phyloP scores from a whole-genome alignment of 192 early-diverging fungal genomes.

The Umbelopsis vinacea region DNA sequence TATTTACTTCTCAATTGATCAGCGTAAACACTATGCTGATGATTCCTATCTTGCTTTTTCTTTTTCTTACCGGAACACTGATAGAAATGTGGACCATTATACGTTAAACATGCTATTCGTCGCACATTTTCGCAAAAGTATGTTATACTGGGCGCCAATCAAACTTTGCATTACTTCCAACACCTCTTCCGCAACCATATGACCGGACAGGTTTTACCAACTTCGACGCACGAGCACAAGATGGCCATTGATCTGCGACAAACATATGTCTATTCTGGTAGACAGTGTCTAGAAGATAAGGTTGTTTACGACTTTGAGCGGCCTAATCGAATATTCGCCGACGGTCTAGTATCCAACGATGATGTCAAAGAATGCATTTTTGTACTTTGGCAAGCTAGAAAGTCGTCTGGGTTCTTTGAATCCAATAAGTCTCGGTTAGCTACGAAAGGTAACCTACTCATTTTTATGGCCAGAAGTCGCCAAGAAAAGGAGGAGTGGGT shows the following conservation, averaged over 20 bases:
- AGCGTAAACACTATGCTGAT: constrained; percentile 19
- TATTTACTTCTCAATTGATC: neutral
- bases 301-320: constrained; percentile 12
- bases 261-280: constrained; percentile 34
- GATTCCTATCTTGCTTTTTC: neutral
- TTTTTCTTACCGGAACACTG: neutral
- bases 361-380: constrained; percentile 28
- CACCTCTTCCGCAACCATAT: constrained; percentile 7
- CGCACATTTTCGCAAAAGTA: constrained; percentile 32
- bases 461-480: constrained; percentile 29
- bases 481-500: constrained; percentile 42
- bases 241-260: constrained; percentile 29
- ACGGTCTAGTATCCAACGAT: constrained; percentile 33
- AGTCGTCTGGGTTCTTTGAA: constrained; percentile 10
- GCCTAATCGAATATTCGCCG: constrained; percentile 20
- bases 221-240: constrained; percentile 15
- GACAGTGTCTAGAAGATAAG: constrained; percentile 15
- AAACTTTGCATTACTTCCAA: constrained; percentile 28
- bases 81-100: constrained; percentile 38
- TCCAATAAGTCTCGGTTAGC: constrained; percentile 10
- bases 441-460: constrained; percentile 12
- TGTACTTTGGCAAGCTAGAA: constrained; percentile 30
- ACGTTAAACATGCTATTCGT: constrained; percentile 25
- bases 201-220: neutral
- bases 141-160: constrained; percentile 29